These are phyloP conservation scores for Xylaria cubensis DNA, from an alignment of 495 filamentous ascomycete species.

Conservation along the genomic window DNA sequence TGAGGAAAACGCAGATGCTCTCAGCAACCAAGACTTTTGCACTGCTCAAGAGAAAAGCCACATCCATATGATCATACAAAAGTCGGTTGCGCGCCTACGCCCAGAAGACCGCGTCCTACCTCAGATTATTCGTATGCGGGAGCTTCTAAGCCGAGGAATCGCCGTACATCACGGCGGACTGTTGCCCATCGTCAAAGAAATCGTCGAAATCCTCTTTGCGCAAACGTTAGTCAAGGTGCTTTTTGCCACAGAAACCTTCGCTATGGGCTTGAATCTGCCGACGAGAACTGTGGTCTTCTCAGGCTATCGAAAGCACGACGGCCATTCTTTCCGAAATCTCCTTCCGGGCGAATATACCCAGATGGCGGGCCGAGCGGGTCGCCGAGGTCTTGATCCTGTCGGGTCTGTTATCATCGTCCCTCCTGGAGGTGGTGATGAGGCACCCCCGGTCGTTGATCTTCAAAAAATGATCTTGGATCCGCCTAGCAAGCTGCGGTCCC, in stretches of 20 bases:
- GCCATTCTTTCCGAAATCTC: conserved; percentile 86
- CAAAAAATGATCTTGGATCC: conserved; percentile 95
- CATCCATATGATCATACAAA: conserved; percentile 97
- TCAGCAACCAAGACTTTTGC: conserved; percentile 93
- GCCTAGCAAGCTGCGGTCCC: conserved; percentile 91
- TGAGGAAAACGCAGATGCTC: conserved; percentile 93
- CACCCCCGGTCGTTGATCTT: conserved; percentile 80
- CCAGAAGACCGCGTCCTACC: conserved; percentile 87
- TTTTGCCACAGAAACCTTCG: conserved; percentile 98
- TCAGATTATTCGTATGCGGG: conserved; percentile 86
- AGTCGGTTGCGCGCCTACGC: conserved; percentile 89
- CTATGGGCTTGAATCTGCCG: conserved; percentile 96
- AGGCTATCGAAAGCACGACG: conserved; percentile 95
- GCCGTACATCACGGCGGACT: conserved; percentile 97
- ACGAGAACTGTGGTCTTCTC: conserved; percentile 98
- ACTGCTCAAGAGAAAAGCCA: conserved; percentile 92
- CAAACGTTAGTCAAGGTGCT: conserved; percentile 93
- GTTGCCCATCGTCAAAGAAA: conserved; percentile 95
- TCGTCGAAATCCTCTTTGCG: conserved; percentile 96
- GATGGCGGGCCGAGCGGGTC: conserved; percentile 95
- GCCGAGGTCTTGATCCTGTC: conserved; percentile 88
- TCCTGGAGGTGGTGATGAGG: conserved; percentile 78
- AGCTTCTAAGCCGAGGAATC: conserved; percentile 85
- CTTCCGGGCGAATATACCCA: conserved; percentile 97
- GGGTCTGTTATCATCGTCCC: conserved; percentile 93